phyloP scores from a whole-genome alignment of 2,329 filamentous ascomycete species.

The Colletotrichum sp. region DNA sequence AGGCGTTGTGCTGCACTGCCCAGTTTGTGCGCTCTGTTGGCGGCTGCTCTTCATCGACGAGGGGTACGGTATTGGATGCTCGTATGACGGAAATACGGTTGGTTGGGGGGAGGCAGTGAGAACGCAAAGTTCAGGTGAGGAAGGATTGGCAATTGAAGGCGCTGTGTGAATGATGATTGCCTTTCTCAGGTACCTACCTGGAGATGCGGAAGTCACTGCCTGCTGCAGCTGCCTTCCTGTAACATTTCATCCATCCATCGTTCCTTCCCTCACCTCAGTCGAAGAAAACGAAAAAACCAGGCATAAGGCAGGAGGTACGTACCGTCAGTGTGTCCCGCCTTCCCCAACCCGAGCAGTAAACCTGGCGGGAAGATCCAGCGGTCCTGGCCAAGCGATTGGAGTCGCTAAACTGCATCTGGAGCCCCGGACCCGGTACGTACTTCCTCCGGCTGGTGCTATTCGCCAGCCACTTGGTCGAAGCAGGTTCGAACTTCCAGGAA shows the following conservation, averaged over 20 bases:
- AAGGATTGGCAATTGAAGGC: not conserved
- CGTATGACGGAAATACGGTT: not conserved
- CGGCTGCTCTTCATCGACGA: not conserved
- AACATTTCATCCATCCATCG: not conserved
- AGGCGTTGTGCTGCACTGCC: not conserved
- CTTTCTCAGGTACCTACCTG: not conserved
- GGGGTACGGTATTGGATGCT: not conserved
- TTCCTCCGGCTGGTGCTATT: not conserved
- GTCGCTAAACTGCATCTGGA: not conserved
- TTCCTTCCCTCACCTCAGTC: not conserved
- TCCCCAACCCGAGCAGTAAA: not conserved
- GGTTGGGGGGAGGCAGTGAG: not conserved
- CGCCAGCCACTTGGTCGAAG: not conserved
- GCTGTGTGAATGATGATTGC: not conserved
- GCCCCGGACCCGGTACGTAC: not conserved
- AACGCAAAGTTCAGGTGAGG: not conserved
- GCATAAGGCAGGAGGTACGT: not conserved
- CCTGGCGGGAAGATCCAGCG: not conserved
- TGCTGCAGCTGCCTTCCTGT: not conserved
- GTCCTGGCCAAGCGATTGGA: not conserved
- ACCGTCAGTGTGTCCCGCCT: not conserved
- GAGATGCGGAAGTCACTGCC: not conserved
- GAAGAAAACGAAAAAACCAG: not conserved
- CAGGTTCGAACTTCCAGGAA: not conserved
- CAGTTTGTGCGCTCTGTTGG: not conserved